These are phyloP conservation scores for Magnusiomyces tetraspermus DNA, from an alignment of 1,139 yeast genomes.

Conservation along the genomic window DNA sequence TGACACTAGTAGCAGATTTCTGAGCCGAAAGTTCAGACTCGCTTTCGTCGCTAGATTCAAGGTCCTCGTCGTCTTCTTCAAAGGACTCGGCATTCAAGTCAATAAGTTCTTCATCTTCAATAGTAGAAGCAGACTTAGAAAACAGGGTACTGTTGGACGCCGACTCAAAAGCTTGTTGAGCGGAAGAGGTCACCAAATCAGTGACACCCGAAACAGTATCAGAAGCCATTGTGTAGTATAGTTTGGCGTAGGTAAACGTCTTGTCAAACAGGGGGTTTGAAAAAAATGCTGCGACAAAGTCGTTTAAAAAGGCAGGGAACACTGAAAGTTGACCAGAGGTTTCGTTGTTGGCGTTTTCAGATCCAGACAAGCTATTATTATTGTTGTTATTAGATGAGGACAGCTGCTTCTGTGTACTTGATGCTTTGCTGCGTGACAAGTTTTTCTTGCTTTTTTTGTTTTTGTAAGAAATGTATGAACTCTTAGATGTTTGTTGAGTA, in stretches of 20 bases:
- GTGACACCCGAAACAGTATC: neutral
- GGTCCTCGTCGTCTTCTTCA: conserved; percentile 22
- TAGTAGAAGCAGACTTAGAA: neutral
- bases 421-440: neutral
- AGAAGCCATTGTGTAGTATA: neutral
- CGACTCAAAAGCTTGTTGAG: neutral
- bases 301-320: neutral
- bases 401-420: neutral
- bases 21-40: neutral
- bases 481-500: too few species aligned
- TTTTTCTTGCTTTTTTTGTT: neutral
- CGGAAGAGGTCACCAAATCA: conserved; percentile 3
- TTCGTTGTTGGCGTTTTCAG: neutral
- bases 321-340: neutral
- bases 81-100: conserved; percentile 9
- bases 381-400: neutral
- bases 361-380: neutral
- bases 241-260: neutral
- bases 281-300: neutral
- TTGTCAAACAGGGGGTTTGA: neutral
- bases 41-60: conserved; percentile 12
- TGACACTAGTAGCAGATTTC: neutral
- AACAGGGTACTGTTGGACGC: neutral
- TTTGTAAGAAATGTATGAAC: too few species aligned
- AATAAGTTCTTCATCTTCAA: conserved; percentile 9